Evolutionary conservation across 768 basidiomycete genomes (phyloP).

Genomic region (Hericium coralloides): DNA sequence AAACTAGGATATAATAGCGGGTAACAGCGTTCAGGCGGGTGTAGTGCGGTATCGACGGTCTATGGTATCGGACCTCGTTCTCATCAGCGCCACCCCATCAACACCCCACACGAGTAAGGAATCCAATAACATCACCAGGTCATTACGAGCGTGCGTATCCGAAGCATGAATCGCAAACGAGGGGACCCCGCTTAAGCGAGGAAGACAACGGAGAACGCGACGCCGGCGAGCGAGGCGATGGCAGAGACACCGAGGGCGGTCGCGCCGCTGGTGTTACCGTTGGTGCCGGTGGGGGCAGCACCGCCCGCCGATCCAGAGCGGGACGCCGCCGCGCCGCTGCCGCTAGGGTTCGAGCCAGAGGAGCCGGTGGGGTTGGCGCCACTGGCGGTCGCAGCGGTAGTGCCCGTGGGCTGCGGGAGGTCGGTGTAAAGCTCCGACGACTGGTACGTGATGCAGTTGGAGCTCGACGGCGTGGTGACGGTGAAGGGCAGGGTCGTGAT

Average conservation of each 20-base stretch:
- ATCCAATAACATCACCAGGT: neutral
- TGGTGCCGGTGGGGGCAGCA: neutral
- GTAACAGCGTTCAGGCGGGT: neutral
- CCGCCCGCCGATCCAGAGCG: constrained; percentile 5
- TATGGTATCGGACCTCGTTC: neutral
- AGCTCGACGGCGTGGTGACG: constrained; percentile 30
- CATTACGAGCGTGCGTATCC: neutral
- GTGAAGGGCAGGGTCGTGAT: constrained; percentile 37
- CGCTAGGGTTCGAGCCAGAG: no score
- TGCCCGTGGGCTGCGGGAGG: constrained; percentile 3
- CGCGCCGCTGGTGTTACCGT: neutral
- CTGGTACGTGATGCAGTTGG: constrained; percentile 32
- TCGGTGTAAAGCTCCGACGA: constrained; percentile 28
- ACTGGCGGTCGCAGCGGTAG: constrained; percentile 1
- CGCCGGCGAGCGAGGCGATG: constrained; percentile 23
- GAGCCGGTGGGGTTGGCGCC: neutral
- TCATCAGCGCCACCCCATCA: neutral
- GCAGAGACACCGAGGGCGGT: constrained; percentile 8
- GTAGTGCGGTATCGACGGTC: neutral
- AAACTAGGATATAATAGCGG: neutral
- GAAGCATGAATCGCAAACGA: neutral
- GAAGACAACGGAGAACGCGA: constrained; percentile 26
- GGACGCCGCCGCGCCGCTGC: constrained; percentile 4
- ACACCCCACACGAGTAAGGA: neutral
- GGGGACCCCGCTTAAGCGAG: constrained; percentile 20